These are phyloP conservation scores for Ramaria sp. DNA, from an alignment of 768 basidiomycete species.

Conservation along the genomic window DNA sequence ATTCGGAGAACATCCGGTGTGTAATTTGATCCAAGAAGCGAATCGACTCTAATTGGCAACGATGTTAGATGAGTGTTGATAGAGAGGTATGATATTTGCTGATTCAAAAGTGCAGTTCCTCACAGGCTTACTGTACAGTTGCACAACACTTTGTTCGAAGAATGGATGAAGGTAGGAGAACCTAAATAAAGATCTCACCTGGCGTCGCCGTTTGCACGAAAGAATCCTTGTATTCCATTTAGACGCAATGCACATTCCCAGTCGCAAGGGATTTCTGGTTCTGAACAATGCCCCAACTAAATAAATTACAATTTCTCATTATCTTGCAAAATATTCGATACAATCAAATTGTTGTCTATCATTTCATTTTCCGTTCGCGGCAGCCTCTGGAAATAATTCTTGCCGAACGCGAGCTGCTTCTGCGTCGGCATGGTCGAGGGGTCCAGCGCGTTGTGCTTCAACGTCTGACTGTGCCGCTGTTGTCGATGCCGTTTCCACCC, in stretches of 20 bases:
- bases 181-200: not conserved
- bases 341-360: no score
- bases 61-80: constrained; percentile 5
- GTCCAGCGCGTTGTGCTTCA: constrained; percentile 11
- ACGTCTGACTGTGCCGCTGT: not conserved
- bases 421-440: constrained; percentile 21
- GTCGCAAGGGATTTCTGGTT: no score
- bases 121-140: not conserved
- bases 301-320: no score
- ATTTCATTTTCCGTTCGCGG: not conserved
- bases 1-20: constrained; percentile 9
- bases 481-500: not conserved
- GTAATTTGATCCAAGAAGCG: not conserved
- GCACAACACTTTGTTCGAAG: not conserved
- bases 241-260: no score
- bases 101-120: not conserved
- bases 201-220: no score
- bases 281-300: no score
- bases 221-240: no score
- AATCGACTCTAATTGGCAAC: not conserved
- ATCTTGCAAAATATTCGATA: no score
- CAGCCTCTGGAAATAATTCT: constrained; percentile 25
- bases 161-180: constrained; percentile 10
- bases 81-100: not conserved
- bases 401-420: constrained; percentile 26